phyloP scores from a whole-genome alignment of 495 filamentous ascomycete species.

The Beverwykella pulmonaria region DNA sequence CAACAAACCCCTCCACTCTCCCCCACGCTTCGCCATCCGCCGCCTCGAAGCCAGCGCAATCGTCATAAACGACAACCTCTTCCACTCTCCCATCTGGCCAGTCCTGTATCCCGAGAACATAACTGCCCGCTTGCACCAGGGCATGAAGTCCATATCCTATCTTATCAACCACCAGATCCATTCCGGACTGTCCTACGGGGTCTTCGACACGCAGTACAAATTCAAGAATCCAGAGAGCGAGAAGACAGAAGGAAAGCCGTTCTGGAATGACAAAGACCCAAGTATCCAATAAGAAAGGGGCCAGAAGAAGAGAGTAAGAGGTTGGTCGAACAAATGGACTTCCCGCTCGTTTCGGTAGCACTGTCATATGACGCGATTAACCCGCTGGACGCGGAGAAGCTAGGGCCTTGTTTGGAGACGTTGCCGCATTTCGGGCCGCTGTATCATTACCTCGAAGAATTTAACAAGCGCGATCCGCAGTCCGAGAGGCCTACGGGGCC shows the following conservation, averaged over 20 bases:
- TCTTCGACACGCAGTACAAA: constrained; percentile 53
- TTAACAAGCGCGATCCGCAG: constrained; percentile 35
- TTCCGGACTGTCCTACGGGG: constrained; percentile 49
- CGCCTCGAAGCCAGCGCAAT: constrained; percentile 48
- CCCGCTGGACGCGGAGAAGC: constrained; percentile 39
- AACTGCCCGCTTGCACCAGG: constrained; percentile 33
- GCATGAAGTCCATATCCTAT: constrained; percentile 31
- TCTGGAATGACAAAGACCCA: constrained; percentile 45
- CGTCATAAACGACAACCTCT: constrained; percentile 47
- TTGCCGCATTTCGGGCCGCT: constrained; percentile 45
- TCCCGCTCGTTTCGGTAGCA: constrained; percentile 50
- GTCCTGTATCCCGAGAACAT: constrained; percentile 39
- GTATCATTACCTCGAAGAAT: constrained; percentile 28
- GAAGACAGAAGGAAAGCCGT: constrained; percentile 47
- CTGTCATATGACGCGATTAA: constrained; percentile 47
- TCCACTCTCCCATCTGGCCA: constrained; percentile 46
- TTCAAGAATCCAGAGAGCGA: constrained; percentile 50
- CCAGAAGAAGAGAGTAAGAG: constrained; percentile 45
- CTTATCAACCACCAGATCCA: constrained; percentile 43
- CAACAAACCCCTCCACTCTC: constrained; percentile 35
- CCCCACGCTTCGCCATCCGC: constrained; percentile 47
- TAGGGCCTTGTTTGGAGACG: constrained; percentile 38
- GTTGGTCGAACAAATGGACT: constrained; percentile 54
- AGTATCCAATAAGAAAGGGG: constrained; percentile 3
- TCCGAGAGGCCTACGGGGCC: constrained; percentile 38